Conservation (phyloP, 768 basidiomycete species). For the Tephrocybe rancida region DNA sequence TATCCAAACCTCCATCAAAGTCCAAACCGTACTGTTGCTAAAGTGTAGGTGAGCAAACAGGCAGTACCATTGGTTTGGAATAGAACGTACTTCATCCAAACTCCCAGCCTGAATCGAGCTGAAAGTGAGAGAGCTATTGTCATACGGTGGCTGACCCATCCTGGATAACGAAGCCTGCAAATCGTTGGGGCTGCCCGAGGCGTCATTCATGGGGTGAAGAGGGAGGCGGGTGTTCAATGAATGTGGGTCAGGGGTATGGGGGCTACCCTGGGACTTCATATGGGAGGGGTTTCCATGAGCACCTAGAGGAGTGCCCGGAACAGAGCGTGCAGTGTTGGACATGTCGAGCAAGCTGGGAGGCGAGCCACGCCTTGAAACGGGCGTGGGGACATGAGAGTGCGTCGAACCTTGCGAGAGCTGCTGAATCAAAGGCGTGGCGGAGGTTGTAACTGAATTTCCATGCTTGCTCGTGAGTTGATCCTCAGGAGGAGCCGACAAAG, state of each 20-base stretch:
- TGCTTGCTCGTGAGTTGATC: conserved; percentile 47
- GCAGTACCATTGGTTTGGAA: conserved; percentile 3
- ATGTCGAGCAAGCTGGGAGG: conserved; percentile 70
- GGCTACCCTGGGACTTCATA: conserved; percentile 70
- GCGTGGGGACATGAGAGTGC: conserved; percentile 39
- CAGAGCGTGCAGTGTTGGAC: conserved; percentile 69
- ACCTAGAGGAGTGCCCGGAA: conserved; percentile 81
- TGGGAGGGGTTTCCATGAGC: conserved; percentile 50
- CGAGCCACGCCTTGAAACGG: conserved; percentile 73
- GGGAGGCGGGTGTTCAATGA: conserved; percentile 64
- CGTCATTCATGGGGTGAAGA: conserved; percentile 52
- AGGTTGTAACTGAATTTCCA: conserved; percentile 51
- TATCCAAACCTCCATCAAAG: conserved; percentile 51
- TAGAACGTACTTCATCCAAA: conserved; percentile 57
- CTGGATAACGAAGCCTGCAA: conserved; percentile 77
- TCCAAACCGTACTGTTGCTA: conserved; percentile 60
- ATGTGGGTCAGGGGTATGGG: conserved; percentile 63
- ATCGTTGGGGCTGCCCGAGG: conserved; percentile 51
- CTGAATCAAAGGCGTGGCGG: conserved; percentile 63
- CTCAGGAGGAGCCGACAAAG: conserved; percentile 56
- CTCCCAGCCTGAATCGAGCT: conserved; percentile 48
- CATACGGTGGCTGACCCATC: conserved; percentile 59
- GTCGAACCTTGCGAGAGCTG: conserved; percentile 57
- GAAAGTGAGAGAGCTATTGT: conserved; percentile 56
- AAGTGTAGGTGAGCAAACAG: conserved; percentile 15